phyloP scores from a whole-genome alignment of 306 rosid genomes.

The Trichosanthes truncata region DNA sequence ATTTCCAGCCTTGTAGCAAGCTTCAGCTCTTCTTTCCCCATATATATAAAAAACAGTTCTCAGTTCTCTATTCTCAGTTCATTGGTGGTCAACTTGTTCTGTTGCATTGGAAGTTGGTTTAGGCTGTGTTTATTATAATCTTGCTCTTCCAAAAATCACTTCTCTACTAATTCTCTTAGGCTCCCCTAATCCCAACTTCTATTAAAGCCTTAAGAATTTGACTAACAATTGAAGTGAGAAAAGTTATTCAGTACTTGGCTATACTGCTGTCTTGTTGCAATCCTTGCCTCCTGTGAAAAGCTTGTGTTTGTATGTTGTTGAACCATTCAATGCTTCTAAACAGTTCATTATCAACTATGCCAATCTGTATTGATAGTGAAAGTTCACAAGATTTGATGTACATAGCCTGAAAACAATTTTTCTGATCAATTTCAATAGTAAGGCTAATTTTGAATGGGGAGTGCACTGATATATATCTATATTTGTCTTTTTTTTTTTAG shows the following conservation, averaged over 20 bases:
- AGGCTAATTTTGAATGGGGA: background rate
- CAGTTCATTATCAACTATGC: background rate
- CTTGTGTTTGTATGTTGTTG: background rate
- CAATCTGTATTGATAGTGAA: background rate
- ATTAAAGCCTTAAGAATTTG: background rate
- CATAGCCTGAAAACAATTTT: background rate
- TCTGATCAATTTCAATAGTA: background rate
- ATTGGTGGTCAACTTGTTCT: background rate
- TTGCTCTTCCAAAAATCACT: background rate
- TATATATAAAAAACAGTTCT: background rate
- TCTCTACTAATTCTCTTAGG: background rate
- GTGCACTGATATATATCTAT: background rate
- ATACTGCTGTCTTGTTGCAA: background rate
- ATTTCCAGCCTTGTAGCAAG: background rate
- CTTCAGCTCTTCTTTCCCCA: slow-evolving; percentile 4
- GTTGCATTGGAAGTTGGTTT: background rate
- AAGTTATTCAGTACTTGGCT: background rate
- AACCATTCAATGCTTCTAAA: background rate
- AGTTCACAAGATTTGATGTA: background rate
- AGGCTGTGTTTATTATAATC: background rate
- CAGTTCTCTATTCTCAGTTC: background rate
- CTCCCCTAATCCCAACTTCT: background rate
- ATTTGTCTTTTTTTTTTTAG: background rate
- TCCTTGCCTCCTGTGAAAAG: background rate
- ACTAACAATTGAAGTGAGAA: background rate